Percentiles rank a stretch among this genome's conserved stretches.
These are phyloP conservation scores for Daucus carota DNA, from an alignment of 129 eudicot genomes.

Conservation along the genomic window DNA sequence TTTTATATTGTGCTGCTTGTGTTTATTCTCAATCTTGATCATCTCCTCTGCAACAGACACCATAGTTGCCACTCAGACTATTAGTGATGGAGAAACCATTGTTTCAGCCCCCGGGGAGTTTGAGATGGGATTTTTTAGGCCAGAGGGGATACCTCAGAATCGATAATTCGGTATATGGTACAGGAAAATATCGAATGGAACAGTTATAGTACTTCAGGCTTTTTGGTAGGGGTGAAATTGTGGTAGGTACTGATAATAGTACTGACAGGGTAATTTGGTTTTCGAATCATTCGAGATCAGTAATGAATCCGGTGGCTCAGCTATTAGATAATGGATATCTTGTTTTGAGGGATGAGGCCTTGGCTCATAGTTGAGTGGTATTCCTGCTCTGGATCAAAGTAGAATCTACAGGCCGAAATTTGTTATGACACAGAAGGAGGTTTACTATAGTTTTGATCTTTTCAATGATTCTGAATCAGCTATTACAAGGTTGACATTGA, in stretches of 20 bases:
- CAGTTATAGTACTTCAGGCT: slow-evolving; percentile 6
- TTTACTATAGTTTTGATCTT: not conserved
- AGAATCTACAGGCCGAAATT: not conserved
- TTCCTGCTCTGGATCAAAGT: not conserved
- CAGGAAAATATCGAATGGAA: slow-evolving; percentile 8
- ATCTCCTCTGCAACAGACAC: slow-evolving; percentile 11
- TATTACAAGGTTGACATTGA: not conserved
- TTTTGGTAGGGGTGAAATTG: not conserved
- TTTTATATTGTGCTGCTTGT: not conserved
- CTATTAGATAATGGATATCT: slow-evolving; percentile 21
- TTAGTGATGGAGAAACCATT: slow-evolving; percentile 18
- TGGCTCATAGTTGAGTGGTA: not conserved
- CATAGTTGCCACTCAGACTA: slow-evolving; percentile 7
- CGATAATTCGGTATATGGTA: slow-evolving; percentile 19
- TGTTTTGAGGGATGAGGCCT: slow-evolving; percentile 3
- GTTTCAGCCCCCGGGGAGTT: slow-evolving; percentile 15
- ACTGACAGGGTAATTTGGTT: slow-evolving; percentile 13
- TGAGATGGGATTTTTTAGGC: slow-evolving; percentile 16
- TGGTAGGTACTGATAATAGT: not conserved
- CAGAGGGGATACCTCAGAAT: not conserved
- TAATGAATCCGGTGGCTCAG: slow-evolving; percentile 5
- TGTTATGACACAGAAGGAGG: not conserved
- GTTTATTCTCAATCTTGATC: not conserved
- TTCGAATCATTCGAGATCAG: slow-evolving; percentile 16
- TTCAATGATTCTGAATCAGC: not conserved